Conservation (phyloP, 345 rosid species). For the Syzygium oleosum region DNA sequence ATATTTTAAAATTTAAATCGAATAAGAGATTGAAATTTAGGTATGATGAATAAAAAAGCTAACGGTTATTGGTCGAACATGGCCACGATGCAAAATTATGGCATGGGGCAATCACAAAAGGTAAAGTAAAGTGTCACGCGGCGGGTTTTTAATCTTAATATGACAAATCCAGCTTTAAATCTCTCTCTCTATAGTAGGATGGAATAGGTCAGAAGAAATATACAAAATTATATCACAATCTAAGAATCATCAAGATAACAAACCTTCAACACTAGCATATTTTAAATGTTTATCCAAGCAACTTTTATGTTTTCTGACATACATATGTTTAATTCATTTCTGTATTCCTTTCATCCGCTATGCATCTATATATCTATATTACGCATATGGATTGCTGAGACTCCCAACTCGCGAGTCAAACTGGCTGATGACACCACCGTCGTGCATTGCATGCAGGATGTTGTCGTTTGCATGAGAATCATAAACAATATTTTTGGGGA, state of each 20-base stretch:
- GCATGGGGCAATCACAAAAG: background rate
- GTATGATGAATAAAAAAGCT: background rate
- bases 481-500: background rate
- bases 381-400: background rate
- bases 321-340: background rate
- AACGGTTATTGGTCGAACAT: background rate
- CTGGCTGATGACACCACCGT: background rate
- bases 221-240: background rate
- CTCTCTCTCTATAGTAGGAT: too few species aligned
- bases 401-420: background rate
- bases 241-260: background rate
- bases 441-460: background rate
- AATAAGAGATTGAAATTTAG: background rate
- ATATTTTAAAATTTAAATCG: background rate
- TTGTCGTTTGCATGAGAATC: background rate
- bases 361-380: background rate
- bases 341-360: background rate
- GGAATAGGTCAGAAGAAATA: background rate
- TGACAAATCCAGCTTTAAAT: background rate
- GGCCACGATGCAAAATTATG: background rate
- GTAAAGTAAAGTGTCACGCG: background rate
- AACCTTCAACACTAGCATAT: background rate
- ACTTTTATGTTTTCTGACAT: background rate
- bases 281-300: background rate
- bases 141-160: background rate